Evolutionary conservation across 164 flowering plant species (phyloP).

Genomic region (Piper longum): DNA sequence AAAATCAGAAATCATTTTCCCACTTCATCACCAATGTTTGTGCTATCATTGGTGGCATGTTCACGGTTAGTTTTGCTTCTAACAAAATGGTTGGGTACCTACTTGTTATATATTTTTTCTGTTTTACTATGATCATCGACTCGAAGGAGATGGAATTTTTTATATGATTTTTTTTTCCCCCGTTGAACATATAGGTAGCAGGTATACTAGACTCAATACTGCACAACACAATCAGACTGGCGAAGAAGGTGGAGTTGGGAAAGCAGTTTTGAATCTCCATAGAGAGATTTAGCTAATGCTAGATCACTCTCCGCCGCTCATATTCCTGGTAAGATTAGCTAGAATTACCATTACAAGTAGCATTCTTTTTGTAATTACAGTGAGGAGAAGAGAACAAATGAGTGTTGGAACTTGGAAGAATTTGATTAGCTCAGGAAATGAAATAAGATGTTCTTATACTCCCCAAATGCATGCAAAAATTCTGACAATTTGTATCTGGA

Average conservation of each 20-base stretch:
- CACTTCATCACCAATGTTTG: conserved; percentile 96
- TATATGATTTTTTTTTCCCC: neutral
- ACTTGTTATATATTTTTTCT: no score
- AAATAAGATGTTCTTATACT: neutral
- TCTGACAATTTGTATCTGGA: no score
- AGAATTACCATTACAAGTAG: neutral
- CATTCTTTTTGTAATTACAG: neutral
- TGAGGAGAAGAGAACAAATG: neutral
- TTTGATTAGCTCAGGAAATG: neutral
- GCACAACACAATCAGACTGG: conserved; percentile 58
- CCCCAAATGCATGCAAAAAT: no score
- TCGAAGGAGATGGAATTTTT: neutral
- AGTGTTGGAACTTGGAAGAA: neutral
- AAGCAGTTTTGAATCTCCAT: conserved; percentile 48
- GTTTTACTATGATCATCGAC: no score
- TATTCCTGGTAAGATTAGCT: neutral
- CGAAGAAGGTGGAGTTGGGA: conserved; percentile 88
- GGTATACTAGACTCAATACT: conserved; percentile 87
- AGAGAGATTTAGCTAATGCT: neutral
- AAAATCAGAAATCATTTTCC: conserved; percentile 67
- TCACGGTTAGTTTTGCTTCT: conserved; percentile 48
- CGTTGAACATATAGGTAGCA: conserved; percentile 59
- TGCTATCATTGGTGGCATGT: conserved; percentile 92
- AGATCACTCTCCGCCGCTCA: no score
- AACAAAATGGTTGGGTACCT: no score